These are phyloP conservation scores for Clavispora carvajalis DNA, from an alignment of 805 yeast genomes.

Conservation along the genomic window DNA sequence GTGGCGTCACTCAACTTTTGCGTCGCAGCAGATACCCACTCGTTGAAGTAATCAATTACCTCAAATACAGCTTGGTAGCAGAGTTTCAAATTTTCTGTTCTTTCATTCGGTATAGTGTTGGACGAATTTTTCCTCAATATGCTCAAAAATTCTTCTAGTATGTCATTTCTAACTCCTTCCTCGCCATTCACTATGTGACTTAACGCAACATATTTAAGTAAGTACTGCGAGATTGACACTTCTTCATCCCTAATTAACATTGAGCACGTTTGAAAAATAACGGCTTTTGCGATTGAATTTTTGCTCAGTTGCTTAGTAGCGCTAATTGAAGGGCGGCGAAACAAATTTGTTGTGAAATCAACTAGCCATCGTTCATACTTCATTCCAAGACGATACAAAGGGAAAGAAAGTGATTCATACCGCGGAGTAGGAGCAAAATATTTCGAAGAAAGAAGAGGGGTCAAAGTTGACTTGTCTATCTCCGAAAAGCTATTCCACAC, in stretches of 20 bases:
- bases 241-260: constrained; percentile 67
- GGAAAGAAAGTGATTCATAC: constrained; percentile 49
- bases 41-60: constrained; percentile 76
- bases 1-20: constrained; percentile 24
- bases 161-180: constrained; percentile 33
- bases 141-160: constrained; percentile 54
- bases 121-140: constrained; percentile 45
- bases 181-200: constrained; percentile 52
- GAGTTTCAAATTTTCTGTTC: constrained; percentile 52
- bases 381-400: constrained; percentile 54
- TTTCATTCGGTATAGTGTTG: constrained; percentile 42
- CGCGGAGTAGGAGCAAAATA: constrained; percentile 58
- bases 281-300: constrained; percentile 13
- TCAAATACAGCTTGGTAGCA: constrained; percentile 73
- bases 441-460: constrained; percentile 69
- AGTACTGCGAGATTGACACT: constrained; percentile 58
- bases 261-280: constrained; percentile 59
- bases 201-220: constrained; percentile 73
- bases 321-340: constrained; percentile 36
- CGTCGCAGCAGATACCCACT: constrained; percentile 55
- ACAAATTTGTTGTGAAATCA: constrained; percentile 59
- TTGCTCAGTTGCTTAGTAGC: constrained; percentile 9
- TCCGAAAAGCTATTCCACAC: constrained; percentile 64
- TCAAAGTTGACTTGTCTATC: constrained; percentile 64
- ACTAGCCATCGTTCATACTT: constrained; percentile 70